Evolutionary conservation across 2,329 filamentous ascomycete species (phyloP), one percentile per base, ranked within the genome.

Genomic region (Diaporthe eres): DNA sequence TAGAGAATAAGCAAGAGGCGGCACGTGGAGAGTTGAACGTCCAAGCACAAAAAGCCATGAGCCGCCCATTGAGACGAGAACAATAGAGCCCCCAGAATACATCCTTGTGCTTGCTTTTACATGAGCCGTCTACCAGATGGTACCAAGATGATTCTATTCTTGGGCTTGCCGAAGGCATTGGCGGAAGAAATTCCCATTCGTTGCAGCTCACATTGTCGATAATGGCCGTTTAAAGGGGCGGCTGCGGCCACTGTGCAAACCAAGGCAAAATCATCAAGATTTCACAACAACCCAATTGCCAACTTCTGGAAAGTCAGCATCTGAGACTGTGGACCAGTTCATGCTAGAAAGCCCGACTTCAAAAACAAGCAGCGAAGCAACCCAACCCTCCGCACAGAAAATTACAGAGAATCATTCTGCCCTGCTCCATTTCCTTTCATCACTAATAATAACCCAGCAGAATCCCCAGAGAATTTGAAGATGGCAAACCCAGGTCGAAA

Each of bases 251-350:
- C 19, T 31, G n/a, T 9, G 34, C 5, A 19, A 8, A 15, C 22
- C 13, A 6, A 34, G 42, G n/a, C 65, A 55, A 19, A 22, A 28
- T 31, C 34, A 22, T 55, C 49, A 19, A 55, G 10, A 28, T 39
- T 42, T 28, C 65, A 39, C 15, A 53, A 53, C 12, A 53, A 53
- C 12, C 31, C 13, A 39, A 19, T 37, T 25, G 7, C 34, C 22
- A 53, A 28, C 65, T 39, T 39, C 47, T 68, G 65, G 22, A 39
- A 53, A 68, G 65, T 28, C 22, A 68, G 65, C 47, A 28, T 25
- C 42, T 39, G 22, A 53, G 65, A 68, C 65, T 68, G 65, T 68
- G 28, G 65, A 70, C 47, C 65, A 37, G 47, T 42, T n/a, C 22
- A 39, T 55, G 7, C 2, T 13, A 53, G 9, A n/a, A 42, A 17